A percentile compares a stretch with the other conserved stretches of the same genome.
Evolutionary conservation across 306 rosid species (phyloP).

Genomic region (Cyamopsis tetragonoloba): DNA sequence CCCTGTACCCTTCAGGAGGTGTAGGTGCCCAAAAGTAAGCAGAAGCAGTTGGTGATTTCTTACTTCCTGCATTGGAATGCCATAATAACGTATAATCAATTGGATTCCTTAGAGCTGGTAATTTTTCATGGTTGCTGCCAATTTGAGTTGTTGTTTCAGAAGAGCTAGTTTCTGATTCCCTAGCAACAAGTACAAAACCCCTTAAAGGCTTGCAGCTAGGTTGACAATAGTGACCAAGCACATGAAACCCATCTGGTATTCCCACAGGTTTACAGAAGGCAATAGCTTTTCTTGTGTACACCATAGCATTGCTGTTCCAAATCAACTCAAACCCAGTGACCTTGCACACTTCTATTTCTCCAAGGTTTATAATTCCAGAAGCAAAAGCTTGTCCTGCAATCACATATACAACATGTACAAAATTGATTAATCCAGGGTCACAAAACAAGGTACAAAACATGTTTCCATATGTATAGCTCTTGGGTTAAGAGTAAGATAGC

Average conservation of each 20-base stretch:
- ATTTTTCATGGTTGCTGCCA: constrained; percentile 16
- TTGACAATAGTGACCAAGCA: constrained; percentile 84
- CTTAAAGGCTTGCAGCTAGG: constrained; percentile 49
- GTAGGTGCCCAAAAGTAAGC: constrained; percentile 82
- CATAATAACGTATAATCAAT: constrained; percentile 64
- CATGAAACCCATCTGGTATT: constrained; percentile 65
- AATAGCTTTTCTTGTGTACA: constrained; percentile 40
- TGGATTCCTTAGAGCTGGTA: constrained; percentile 58
- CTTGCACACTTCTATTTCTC: constrained; percentile 68
- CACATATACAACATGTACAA: neutral
- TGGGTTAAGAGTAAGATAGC: neutral
- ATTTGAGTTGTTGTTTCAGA: constrained; percentile 18
- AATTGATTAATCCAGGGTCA: neutral
- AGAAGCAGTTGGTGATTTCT: constrained; percentile 30
- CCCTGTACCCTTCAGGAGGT: constrained; percentile 75
- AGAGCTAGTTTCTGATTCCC: constrained; percentile 42
- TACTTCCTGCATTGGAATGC: constrained; percentile 53
- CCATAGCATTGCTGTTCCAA: constrained; percentile 46
- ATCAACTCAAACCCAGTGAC: constrained; percentile 55
- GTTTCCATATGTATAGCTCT: neutral
- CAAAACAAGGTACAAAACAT: neutral
- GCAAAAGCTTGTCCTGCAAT: constrained; percentile 68
- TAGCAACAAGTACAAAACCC: constrained; percentile 70
- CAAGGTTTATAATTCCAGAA: constrained; percentile 63
- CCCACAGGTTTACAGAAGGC: constrained; percentile 65